Conservation (phyloP, 2,329 filamentous ascomycete species). For the Sphaerulina vaccinii region DNA sequence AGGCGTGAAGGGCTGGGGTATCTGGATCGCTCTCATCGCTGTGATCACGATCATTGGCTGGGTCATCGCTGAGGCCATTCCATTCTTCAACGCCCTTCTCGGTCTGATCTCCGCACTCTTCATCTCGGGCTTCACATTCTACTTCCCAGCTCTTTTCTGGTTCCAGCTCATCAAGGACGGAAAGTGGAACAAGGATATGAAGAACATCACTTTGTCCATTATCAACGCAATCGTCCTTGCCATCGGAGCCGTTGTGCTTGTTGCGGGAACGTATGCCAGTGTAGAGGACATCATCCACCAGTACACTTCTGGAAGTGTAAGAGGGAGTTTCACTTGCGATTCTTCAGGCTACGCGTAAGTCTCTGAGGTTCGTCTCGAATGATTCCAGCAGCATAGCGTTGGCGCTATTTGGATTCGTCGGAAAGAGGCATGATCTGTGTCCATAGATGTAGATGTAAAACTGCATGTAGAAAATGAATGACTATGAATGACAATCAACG, state of each 20-base stretch:
- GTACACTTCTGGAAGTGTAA: constrained; percentile 40
- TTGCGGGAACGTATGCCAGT: constrained; percentile 46
- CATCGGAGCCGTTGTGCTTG: constrained; percentile 36
- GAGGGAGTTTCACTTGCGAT: constrained; percentile 44
- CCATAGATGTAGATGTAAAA: background rate
- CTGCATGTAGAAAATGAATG: background rate
- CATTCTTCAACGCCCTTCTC: constrained; percentile 69
- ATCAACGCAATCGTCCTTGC: constrained; percentile 47
- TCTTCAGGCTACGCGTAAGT: constrained; percentile 19
- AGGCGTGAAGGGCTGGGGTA: constrained; percentile 47
- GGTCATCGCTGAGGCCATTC: constrained; percentile 70
- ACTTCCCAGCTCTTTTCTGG: constrained; percentile 42
- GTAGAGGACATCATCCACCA: constrained; percentile 46
- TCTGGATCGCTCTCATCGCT: constrained; percentile 61
- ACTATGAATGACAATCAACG: background rate
- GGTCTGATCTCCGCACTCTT: constrained; percentile 65
- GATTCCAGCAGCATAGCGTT: background rate
- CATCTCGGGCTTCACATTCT: constrained; percentile 61
- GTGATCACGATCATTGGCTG: constrained; percentile 62
- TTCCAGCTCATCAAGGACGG: constrained; percentile 49
- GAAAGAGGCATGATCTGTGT: background rate
- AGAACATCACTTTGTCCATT: constrained; percentile 47
- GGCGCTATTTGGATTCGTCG: constrained; percentile 1
- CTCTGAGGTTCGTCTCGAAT: constrained; percentile 11
- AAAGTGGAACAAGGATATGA: constrained; percentile 47